These are phyloP conservation scores for Plasmodium fragile DNA, from an alignment of 169 alveolate genomes.

Conservation along the genomic window DNA sequence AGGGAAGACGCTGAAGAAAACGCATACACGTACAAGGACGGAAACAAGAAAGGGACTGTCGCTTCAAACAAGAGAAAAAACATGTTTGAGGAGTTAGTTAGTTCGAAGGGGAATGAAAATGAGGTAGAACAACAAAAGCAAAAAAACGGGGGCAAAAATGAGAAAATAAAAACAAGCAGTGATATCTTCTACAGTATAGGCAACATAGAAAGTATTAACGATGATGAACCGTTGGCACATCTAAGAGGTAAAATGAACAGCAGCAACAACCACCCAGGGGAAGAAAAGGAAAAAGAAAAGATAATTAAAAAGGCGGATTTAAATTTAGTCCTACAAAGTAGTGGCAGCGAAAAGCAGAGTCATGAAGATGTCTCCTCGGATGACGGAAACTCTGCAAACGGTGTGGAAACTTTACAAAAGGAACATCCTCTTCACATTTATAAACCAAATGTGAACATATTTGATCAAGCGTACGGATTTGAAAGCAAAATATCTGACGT, in stretches of 20 bases:
- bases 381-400: not conserved
- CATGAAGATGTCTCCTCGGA: not conserved
- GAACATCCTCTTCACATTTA: slow-evolving; percentile 14
- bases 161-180: not conserved
- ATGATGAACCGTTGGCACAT: not conserved
- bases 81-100: not conserved
- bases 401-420: not conserved
- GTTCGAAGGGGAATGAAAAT: not conserved
- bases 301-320: slow-evolving; percentile 36
- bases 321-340: slow-evolving; percentile 8
- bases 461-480: slow-evolving; percentile 51
- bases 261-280: not conserved
- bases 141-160: not conserved
- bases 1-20: not conserved
- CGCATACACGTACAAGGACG: not conserved
- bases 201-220: slow-evolving; percentile 3
- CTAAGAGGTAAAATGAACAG: not conserved
- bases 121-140: not conserved
- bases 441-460: slow-evolving; percentile 50
- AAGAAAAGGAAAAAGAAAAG: not conserved
- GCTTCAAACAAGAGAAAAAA: not conserved
- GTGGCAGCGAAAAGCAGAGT: not conserved
- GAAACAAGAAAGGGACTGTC: not conserved
- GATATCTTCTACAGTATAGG: slow-evolving; percentile 10
- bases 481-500: slow-evolving; percentile 31